Evolutionary conservation across 2,329 filamentous ascomycete species (phyloP).

Genomic region (Penicillium digitatum): DNA sequence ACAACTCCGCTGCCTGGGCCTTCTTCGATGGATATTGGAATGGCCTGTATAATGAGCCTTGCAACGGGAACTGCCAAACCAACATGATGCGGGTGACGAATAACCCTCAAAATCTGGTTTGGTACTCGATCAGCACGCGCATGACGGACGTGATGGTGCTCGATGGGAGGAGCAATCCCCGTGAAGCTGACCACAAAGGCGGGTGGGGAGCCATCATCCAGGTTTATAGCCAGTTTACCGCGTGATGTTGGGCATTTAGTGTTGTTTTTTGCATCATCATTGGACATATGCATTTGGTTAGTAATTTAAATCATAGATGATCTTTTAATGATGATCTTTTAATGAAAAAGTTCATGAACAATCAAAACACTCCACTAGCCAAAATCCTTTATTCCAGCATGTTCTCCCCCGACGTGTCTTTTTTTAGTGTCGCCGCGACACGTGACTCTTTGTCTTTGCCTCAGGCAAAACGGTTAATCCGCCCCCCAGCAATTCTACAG

Average conservation of each 20-base stretch:
- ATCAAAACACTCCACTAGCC: too few species aligned
- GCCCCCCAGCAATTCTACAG: background rate
- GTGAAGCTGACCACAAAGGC: slow-evolving; percentile 26
- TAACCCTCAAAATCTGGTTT: slow-evolving; percentile 26
- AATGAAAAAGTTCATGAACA: background rate
- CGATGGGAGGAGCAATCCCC: slow-evolving; percentile 27
- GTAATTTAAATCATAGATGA: background rate
- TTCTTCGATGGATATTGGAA: slow-evolving; percentile 33
- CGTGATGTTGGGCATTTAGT: slow-evolving; percentile 2
- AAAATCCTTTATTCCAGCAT: background rate
- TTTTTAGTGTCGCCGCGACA: background rate
- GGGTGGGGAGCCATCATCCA: slow-evolving; percentile 33
- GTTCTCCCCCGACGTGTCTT: background rate
- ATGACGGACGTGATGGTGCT: slow-evolving; percentile 31
- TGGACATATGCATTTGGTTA: slow-evolving; percentile 4
- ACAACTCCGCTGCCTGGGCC: slow-evolving; percentile 35
- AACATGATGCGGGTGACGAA: slow-evolving; percentile 34
- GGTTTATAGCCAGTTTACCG: slow-evolving; percentile 24
- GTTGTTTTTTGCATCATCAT: background rate
- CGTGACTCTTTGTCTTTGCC: background rate
- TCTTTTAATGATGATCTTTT: too few species aligned
- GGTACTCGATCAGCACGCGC: slow-evolving; percentile 33
- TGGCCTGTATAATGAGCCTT: slow-evolving; percentile 29
- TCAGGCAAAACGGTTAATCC: background rate
- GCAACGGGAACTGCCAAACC: slow-evolving; percentile 28